Percentiles rank a stretch among this genome's conserved stretches.
Evolutionary conservation across 176 grass and related monocot species (phyloP).

Genomic region (Zoysia pacifica): DNA sequence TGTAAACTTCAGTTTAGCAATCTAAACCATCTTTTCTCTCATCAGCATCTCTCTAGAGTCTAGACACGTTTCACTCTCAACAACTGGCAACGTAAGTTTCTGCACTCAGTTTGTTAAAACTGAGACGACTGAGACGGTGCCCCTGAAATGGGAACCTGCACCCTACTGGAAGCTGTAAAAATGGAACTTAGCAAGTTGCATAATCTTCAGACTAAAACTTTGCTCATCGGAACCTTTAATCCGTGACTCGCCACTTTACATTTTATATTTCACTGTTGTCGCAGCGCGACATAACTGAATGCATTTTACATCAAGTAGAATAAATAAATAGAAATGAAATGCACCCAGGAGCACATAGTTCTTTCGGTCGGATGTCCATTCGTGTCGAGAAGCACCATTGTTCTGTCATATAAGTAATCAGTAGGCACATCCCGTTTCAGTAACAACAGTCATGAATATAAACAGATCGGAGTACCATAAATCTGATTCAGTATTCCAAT

Average conservation of each 20-base stretch:
- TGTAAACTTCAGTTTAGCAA: background rate
- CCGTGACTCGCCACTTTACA: background rate
- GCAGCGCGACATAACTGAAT: conserved; percentile 7
- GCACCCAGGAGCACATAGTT: background rate
- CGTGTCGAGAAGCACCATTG: background rate
- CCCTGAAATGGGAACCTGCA: background rate
- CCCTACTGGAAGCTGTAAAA: background rate
- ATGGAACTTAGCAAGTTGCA: background rate
- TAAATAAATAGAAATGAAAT: background rate
- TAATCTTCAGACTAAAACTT: background rate
- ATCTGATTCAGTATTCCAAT: too few species aligned
- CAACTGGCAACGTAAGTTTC: background rate
- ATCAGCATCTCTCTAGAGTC: background rate
- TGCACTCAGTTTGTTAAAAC: background rate
- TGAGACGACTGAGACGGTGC: background rate
- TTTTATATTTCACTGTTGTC: background rate
- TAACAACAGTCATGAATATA: too few species aligned
- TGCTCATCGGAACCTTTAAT: background rate
- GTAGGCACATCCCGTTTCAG: background rate
- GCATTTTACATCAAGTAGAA: background rate
- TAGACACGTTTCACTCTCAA: background rate
- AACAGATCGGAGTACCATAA: too few species aligned
- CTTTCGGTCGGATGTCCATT: conserved; percentile 37
- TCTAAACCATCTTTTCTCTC: background rate
- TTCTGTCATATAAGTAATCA: background rate